A percentile compares a stretch with the other conserved stretches of the same genome.
These are phyloP conservation scores for Hippophae rhamnoides DNA, from an alignment of 306 rosid genomes.

Conservation along the genomic window DNA sequence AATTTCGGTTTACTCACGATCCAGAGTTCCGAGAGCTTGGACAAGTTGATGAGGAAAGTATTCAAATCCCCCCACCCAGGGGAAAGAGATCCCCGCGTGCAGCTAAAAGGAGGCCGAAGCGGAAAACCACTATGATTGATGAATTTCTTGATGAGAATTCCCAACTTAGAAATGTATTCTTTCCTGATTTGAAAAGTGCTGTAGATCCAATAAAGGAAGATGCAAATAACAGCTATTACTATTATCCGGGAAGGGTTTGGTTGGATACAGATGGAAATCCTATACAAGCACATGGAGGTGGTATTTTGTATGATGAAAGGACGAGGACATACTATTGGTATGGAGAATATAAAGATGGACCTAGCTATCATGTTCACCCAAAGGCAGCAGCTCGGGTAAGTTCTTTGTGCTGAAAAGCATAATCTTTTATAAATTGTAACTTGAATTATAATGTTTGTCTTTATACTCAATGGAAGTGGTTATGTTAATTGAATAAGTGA, in stretches of 20 bases:
- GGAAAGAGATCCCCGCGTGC: conserved; percentile 95
- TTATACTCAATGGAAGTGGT: conserved; percentile 8
- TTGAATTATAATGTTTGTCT: conserved; percentile 11
- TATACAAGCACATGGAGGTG: conserved; percentile 98
- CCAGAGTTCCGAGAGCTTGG: conserved; percentile 70
- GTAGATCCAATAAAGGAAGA: conserved; percentile 49
- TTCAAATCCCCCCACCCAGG: conserved; percentile 79
- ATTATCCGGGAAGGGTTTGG: conserved; percentile 84
- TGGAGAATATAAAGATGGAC: conserved; percentile 95
- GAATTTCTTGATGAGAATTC: conserved; percentile 96
- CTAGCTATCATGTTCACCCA: conserved; percentile 78
- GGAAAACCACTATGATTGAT: conserved; percentile 61
- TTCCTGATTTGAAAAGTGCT: conserved; percentile 56
- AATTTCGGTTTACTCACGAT: conserved; percentile 29
- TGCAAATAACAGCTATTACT: conserved; percentile 54
- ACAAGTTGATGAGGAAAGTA: conserved; percentile 65
- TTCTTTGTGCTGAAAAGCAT: conserved; percentile 13
- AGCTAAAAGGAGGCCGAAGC: conserved; percentile 67
- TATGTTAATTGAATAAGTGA: no score
- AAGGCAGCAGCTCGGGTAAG: conserved; percentile 91
- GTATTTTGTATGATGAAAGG: conserved; percentile 55
- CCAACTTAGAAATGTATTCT: conserved; percentile 63
- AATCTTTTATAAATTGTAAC: conserved; percentile 7
- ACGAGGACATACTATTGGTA: conserved; percentile 92
- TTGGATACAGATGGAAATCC: conserved; percentile 88